A percentile compares a stretch with the other conserved stretches of the same genome.
Conservation (phyloP, 176 grass and related monocot genomes). For the Typha latifolia region DNA sequence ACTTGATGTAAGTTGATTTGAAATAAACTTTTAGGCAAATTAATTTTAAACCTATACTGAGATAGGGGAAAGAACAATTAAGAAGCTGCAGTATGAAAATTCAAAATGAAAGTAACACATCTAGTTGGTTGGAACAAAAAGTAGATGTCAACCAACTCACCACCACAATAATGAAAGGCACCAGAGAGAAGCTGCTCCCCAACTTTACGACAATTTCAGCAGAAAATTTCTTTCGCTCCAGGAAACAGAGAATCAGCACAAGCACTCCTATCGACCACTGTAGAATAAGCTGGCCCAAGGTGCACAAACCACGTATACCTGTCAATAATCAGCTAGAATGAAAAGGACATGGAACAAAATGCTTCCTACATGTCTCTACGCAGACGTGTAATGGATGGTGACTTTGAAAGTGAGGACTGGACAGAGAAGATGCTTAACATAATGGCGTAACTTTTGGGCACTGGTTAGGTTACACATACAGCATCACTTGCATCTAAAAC, state of each 20-base stretch:
- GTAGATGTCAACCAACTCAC: slow-evolving; percentile 32
- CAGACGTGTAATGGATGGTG: too few species aligned
- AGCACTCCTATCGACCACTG: slow-evolving; percentile 67
- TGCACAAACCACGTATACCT: slow-evolving; percentile 54
- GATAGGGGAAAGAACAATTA: too few species aligned
- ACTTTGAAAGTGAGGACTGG: neutral
- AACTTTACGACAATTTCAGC: slow-evolving; percentile 71
- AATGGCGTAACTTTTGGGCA: neutral
- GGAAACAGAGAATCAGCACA: slow-evolving; percentile 84
- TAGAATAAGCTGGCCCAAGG: slow-evolving; percentile 88
- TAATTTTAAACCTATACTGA: too few species aligned
- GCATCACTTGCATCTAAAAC: neutral
- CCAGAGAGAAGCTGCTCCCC: slow-evolving; percentile 89
- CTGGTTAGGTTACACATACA: neutral
- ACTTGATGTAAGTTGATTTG: neutral
- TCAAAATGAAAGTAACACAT: neutral
- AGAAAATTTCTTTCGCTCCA: slow-evolving; percentile 63
- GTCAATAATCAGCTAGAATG: slow-evolving; percentile 69
- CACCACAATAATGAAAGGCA: slow-evolving; percentile 88
- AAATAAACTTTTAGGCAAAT: too few species aligned
- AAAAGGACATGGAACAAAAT: slow-evolving; percentile 34
- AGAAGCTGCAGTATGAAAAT: neutral
- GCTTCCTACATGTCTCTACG: slow-evolving; percentile 24
- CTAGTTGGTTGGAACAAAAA: slow-evolving; percentile 6
- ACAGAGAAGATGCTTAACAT: neutral